Base-by-base conservation (phyloP, 768 basidiomycete genomes). In the Boletellus ananas region DNA sequence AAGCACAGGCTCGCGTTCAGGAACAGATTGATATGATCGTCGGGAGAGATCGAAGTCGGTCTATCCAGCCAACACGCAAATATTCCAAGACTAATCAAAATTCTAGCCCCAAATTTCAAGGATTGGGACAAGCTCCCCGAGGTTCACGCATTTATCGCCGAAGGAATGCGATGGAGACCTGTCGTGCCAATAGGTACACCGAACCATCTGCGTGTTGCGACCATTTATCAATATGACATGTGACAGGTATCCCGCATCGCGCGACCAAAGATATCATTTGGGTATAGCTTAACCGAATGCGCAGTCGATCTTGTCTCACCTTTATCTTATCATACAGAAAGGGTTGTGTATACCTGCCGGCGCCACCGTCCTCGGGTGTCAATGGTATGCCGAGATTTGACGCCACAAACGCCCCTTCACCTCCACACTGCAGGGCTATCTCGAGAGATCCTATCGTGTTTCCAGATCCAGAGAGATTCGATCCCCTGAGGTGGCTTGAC, bases 21-120 rank as follows among this genome's bases (percentile, higher is more conserved):
- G 70, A 74, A 39, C 76, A 82, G 50, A 62, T 84, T 4, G 79
- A 81, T 45, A 47, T 43, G 9, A 72, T 82, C 10, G 60, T 81
- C 23, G 79, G 79, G 1, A 58, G 66, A 12, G 72, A 58, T 27
- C 53, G 56, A 41, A 23, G 61, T 62, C 7, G 10, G 39, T 48
- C 34, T 17, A 40, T 11, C 0, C 1, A 4, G 39, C n/a, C 11
- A 14, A 21, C 27, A 41, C 13, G n/a, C 25, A 34, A 39, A 12
- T 23, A n/a, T 18, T 34, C 18, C 14, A 33, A 18, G 25, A n/a
- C 40, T 41, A 23, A 48, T 31, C 7, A 16, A 21, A 29, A 17
- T 11, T 35, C 9, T 13, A 73, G 71, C 62, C 16, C 73, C 73
- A 0, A 63, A 60, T 0, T 71, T 71, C 33, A 57, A 57, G 0